Percentiles rank a stretch among this genome's conserved stretches.
Conservation (phyloP, 2,329 filamentous ascomycete species). For the Alternaria sp. region DNA sequence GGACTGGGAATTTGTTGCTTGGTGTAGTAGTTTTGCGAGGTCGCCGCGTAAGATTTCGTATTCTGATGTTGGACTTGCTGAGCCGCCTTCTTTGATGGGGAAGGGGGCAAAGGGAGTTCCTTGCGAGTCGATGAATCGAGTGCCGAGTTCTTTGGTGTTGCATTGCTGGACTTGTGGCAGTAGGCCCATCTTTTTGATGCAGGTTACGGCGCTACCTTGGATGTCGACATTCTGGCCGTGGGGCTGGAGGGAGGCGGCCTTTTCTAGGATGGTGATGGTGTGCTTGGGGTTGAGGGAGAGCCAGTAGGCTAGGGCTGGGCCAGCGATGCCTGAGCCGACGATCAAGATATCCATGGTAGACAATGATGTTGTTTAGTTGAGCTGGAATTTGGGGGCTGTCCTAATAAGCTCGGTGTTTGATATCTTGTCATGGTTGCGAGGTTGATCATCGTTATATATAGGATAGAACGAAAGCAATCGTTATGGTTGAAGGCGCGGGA, state of each 20-base stretch:
- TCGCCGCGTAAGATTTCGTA: background rate
- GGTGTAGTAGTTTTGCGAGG: background rate
- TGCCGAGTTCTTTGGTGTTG: background rate
- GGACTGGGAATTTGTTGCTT: background rate
- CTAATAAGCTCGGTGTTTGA: background rate
- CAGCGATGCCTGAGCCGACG: background rate
- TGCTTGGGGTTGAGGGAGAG: background rate
- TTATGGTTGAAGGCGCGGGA: background rate
- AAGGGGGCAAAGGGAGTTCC: slow-evolving; percentile 36
- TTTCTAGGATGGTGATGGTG: background rate
- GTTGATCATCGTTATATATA: background rate
- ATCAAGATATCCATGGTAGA: background rate
- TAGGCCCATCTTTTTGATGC: background rate
- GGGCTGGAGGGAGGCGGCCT: background rate
- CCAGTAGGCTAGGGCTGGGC: background rate
- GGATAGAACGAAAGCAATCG: background rate
- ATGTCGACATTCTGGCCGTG: background rate
- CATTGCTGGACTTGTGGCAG: background rate
- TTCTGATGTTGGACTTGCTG: background rate
- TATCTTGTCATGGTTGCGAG: background rate
- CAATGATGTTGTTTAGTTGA: background rate
- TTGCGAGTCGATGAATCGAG: background rate
- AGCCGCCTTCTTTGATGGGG: background rate
- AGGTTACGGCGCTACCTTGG: background rate
- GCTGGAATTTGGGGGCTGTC: background rate